A percentile compares a stretch with the other conserved stretches of the same genome.
These are phyloP conservation scores for Salisapilia sapeloensis DNA, from an alignment of 352 stramenopile species.

Conservation along the genomic window DNA sequence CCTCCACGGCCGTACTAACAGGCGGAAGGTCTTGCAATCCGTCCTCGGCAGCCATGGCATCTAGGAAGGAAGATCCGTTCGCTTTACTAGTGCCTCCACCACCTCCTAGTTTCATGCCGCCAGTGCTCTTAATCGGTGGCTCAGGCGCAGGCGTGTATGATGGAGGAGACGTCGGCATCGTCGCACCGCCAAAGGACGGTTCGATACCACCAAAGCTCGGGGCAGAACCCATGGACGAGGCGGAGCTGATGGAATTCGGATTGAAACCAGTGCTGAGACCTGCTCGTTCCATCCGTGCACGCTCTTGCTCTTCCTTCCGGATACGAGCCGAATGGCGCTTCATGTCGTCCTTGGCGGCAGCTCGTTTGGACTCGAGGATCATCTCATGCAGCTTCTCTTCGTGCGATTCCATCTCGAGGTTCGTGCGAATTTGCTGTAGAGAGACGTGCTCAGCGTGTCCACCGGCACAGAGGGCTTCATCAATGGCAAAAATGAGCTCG, in stretches of 20 bases:
- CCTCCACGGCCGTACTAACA: constrained; percentile 54
- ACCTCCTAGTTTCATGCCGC: constrained; percentile 32
- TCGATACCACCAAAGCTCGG: constrained; percentile 18
- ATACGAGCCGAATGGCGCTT: constrained; percentile 79
- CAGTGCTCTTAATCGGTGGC: constrained; percentile 16
- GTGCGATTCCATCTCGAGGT: constrained; percentile 98
- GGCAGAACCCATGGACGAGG: constrained; percentile 40
- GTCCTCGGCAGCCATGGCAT: constrained; percentile 74
- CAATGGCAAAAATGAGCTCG: constrained; percentile 98
- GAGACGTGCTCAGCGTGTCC: constrained; percentile 95
- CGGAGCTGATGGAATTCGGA: constrained; percentile 55
- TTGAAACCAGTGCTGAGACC: constrained; percentile 40
- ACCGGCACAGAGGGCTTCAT: constrained; percentile 95
- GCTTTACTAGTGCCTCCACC: constrained; percentile 15
- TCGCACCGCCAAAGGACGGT: constrained; percentile 3
- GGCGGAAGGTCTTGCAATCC: constrained; percentile 74
- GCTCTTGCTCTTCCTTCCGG: constrained; percentile 77
- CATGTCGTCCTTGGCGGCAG: constrained; percentile 79
- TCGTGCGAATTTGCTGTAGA: constrained; percentile 88
- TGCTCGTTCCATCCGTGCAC: constrained; percentile 51
- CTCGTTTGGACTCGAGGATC: constrained; percentile 93
- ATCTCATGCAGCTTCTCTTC: constrained; percentile 98
- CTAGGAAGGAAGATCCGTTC: constrained; percentile 69
- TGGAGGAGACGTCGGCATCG: constrained; percentile 36
- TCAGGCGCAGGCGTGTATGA: constrained; percentile 36